These are phyloP conservation scores for Thalassiosira livingstoniorum DNA, from an alignment of 352 stramenopile species.

Conservation along the genomic window DNA sequence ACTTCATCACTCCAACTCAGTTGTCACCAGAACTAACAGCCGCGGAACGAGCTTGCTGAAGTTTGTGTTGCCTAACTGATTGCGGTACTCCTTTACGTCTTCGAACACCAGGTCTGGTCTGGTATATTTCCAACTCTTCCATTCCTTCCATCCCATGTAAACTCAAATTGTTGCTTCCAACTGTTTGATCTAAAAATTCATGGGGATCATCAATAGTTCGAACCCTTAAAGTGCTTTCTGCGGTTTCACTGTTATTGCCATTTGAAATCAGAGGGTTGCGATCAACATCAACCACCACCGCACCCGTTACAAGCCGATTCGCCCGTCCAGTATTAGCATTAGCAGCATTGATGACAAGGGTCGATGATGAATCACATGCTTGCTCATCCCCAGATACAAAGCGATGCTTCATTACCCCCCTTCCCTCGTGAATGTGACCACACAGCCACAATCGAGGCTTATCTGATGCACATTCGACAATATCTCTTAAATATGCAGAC, in stretches of 20 bases:
- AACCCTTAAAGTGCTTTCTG: constrained; percentile 28
- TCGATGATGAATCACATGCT: constrained; percentile 33
- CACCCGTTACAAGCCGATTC: constrained; percentile 62
- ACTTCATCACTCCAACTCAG: too few species aligned
- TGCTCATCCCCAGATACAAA: constrained; percentile 43
- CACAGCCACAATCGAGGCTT: constrained; percentile 74
- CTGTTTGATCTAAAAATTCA: constrained; percentile 5
- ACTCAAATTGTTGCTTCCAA: constrained; percentile 14
- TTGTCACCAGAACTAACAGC: not conserved
- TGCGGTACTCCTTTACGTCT: constrained; percentile 50
- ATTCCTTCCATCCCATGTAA: constrained; percentile 20
- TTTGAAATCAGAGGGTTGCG: constrained; percentile 9
- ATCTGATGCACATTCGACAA: constrained; percentile 41
- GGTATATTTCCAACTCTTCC: constrained; percentile 37
- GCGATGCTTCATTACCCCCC: constrained; percentile 49
- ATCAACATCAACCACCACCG: constrained; percentile 66
- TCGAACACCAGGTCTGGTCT: constrained; percentile 45
- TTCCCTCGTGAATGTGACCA: constrained; percentile 81
- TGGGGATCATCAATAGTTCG: constrained; percentile 11
- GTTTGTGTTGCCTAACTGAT: constrained; percentile 28
- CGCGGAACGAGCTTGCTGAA: not conserved
- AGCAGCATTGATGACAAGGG: constrained; percentile 76
- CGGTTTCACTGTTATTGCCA: constrained; percentile 16
- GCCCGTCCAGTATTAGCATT: constrained; percentile 78
- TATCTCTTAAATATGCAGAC: constrained; percentile 57